phyloP scores from a whole-genome alignment of 257 asterid genomes.

The Misopates orontium region DNA sequence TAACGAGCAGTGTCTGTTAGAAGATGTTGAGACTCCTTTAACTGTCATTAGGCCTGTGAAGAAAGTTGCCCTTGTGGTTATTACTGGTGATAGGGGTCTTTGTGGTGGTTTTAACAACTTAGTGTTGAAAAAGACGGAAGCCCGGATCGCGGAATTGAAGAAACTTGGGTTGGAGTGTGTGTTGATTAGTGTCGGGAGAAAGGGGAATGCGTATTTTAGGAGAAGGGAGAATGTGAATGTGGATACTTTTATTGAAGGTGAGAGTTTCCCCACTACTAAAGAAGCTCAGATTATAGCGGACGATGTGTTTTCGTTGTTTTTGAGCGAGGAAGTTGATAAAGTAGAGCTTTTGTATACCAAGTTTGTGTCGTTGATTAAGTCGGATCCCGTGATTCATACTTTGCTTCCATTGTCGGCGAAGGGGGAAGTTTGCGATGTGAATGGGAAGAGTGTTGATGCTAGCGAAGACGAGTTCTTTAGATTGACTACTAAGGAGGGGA shows the following conservation, averaged over 20 bases:
- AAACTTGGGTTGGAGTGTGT: conserved; percentile 49
- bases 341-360: conserved; percentile 77
- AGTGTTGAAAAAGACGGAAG: conserved; percentile 52
- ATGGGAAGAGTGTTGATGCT: conserved; percentile 54
- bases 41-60: conserved; percentile 64
- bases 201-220: conserved; percentile 58
- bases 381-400: conserved; percentile 56
- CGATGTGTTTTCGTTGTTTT: conserved; percentile 58
- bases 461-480: conserved; percentile 64
- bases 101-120: conserved; percentile 70
- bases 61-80: conserved; percentile 58
- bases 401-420: conserved; percentile 62
- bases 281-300: conserved; percentile 82
- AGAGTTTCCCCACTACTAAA: conserved; percentile 58
- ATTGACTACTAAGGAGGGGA: conserved; percentile 65
- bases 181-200: conserved; percentile 64
- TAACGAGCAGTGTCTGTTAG: conserved; percentile 55
- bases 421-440: conserved; percentile 53
- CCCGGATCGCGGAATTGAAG: conserved; percentile 49
- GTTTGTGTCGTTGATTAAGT: conserved; percentile 66
- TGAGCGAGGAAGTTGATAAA: conserved; percentile 72
- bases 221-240: conserved; percentile 38
- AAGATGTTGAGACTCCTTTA: conserved; percentile 63
- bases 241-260: conserved; percentile 52
- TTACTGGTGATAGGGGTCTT: conserved; percentile 72